These are phyloP conservation scores for Dictyostelium firmibasis DNA, from an alignment of 78 protist genomes.

Conservation along the genomic window DNA sequence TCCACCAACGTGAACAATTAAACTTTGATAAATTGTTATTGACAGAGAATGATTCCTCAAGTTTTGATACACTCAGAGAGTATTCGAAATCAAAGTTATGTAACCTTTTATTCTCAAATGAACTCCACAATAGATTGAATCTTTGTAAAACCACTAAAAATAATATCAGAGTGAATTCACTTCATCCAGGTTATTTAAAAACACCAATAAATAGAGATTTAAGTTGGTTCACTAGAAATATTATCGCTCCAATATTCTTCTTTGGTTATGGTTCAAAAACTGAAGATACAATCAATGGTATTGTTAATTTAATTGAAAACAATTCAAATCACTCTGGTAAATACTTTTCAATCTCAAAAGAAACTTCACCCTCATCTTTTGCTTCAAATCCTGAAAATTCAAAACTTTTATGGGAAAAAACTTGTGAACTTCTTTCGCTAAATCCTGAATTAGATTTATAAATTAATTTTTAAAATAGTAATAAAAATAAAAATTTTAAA, in stretches of 20 bases:
- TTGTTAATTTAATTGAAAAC: neutral
- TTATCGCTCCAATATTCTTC: neutral
- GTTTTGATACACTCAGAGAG: neutral
- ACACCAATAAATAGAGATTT: neutral
- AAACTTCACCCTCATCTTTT: neutral
- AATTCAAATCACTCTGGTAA: neutral
- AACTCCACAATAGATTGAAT: slow-evolving; percentile 11
- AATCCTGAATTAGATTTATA: neutral
- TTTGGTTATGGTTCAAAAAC: neutral
- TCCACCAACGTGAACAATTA: neutral
- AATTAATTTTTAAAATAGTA: too few species aligned
- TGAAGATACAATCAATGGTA: neutral
- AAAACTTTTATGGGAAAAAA: neutral
- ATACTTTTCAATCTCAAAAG: neutral
- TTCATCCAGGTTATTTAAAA: slow-evolving; percentile 47
- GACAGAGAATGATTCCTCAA: neutral
- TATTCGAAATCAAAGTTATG: slow-evolving; percentile 32
- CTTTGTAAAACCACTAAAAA: too few species aligned
- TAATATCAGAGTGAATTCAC: slow-evolving; percentile 18
- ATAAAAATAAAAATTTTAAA: neutral
- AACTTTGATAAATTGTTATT: slow-evolving; percentile 1
- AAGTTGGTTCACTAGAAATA: neutral
- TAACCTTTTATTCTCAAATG: slow-evolving; percentile 17
- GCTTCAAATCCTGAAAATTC: neutral
- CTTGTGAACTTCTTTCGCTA: neutral